phyloP scores from a whole-genome alignment of 75 land plant species.

The Pinus albicaulis region DNA sequence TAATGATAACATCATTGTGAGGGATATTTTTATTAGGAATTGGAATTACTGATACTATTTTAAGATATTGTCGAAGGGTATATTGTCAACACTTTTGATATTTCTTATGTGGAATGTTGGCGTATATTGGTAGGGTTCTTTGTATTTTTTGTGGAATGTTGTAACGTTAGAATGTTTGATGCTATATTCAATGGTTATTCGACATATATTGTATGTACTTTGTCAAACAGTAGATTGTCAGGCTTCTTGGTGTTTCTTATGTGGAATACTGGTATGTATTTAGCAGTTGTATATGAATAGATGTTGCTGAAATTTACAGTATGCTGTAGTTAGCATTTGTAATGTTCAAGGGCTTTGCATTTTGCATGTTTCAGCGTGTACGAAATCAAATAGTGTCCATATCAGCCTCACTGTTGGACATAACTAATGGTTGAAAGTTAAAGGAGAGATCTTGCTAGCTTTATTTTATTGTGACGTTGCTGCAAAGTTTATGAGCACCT shows the following conservation, averaged over 20 bases:
- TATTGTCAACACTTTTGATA: not conserved
- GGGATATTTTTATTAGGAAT: not conserved
- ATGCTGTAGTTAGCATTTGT: not conserved
- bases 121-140: no score
- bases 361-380: not conserved
- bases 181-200: not conserved
- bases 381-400: not conserved
- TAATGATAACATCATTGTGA: not conserved
- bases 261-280: not conserved
- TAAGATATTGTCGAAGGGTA: not conserved
- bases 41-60: not conserved
- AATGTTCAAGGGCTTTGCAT: not conserved
- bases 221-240: conserved; percentile 1
- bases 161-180: not conserved
- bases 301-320: not conserved
- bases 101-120: not conserved
- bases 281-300: not conserved
- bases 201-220: not conserved
- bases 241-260: not conserved
- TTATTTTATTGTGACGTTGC: no score
- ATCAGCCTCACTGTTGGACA: not conserved
- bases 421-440: not conserved
- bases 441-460: not conserved
- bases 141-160: not conserved
- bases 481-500: not conserved